Evolutionary conservation across 1,284 basidiomycete species (phyloP).

Genomic region (Ceratorhiza oryzae-sativae): DNA sequence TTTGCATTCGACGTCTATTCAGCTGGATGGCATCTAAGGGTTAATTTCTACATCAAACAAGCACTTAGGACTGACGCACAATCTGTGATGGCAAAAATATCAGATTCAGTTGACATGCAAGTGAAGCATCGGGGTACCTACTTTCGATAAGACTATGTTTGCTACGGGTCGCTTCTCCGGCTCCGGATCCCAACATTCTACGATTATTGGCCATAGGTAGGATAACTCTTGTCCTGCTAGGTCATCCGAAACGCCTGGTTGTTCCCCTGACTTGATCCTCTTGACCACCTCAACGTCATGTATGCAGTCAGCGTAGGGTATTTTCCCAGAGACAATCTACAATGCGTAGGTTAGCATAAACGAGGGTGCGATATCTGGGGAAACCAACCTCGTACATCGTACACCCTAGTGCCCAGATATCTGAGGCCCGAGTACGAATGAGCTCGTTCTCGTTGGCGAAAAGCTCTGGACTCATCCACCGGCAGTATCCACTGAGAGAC

Average conservation of each 20-base stretch:
- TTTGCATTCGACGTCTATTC: neutral
- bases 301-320: neutral
- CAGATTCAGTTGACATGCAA: neutral
- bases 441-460: neutral
- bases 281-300: neutral
- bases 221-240: neutral
- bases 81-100: neutral
- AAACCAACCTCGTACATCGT: neutral
- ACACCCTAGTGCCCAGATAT: slow-evolving; percentile 4
- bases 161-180: neutral
- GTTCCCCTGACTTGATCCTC: neutral
- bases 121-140: neutral
- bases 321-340: neutral
- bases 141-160: neutral
- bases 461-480: slow-evolving; percentile 4
- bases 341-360: no score
- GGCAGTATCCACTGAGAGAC: neutral
- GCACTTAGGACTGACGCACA: neutral
- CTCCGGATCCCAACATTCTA: neutral
- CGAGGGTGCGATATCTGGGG: neutral
- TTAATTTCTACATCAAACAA: neutral
- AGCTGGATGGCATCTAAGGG: neutral
- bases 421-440: neutral
- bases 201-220: neutral
- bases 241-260: neutral